These are phyloP conservation scores for Noccaea caerulescens DNA, from an alignment of 345 rosid species.

Conservation along the genomic window DNA sequence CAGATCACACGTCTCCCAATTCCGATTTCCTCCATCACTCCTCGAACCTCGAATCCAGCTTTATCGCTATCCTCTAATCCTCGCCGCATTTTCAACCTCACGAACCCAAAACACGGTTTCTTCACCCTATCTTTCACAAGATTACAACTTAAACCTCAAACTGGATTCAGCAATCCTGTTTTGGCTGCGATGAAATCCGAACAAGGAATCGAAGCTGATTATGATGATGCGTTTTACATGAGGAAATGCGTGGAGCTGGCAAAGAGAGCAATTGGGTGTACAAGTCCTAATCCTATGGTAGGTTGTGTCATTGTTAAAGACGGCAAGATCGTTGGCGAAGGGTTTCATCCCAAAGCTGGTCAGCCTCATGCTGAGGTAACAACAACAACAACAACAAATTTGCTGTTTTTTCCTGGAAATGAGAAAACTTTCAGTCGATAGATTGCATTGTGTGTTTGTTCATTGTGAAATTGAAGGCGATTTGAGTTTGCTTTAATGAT, in stretches of 20 bases:
- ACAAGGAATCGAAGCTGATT: conserved; percentile 32
- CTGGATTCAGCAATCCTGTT: conserved; percentile 25
- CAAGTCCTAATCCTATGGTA: conserved; percentile 97
- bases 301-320: conserved; percentile 93
- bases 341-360: conserved; percentile 96
- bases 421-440: conserved; percentile 16
- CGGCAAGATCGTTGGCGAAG: conserved; percentile 84
- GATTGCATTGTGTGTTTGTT: neutral
- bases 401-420: conserved; percentile 26
- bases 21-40: conserved; percentile 23
- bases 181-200: conserved; percentile 42
- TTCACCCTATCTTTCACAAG: conserved; percentile 18
- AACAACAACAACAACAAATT: neutral
- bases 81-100: conserved; percentile 16
- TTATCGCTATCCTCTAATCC: conserved; percentile 20
- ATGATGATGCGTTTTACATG: conserved; percentile 63
- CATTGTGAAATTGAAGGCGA: conserved; percentile 48
- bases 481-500: conserved; percentile 23
- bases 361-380: conserved; percentile 96
- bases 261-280: conserved; percentile 69
- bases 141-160: conserved; percentile 29
- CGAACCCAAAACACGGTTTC: conserved; percentile 4
- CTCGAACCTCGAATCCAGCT: conserved; percentile 12
- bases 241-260: conserved; percentile 83
- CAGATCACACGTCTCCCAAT: conserved; percentile 29